Evolutionary conservation across 2,329 filamentous ascomycete genomes (phyloP).

Genomic region (Colletotrichum incanum): DNA sequence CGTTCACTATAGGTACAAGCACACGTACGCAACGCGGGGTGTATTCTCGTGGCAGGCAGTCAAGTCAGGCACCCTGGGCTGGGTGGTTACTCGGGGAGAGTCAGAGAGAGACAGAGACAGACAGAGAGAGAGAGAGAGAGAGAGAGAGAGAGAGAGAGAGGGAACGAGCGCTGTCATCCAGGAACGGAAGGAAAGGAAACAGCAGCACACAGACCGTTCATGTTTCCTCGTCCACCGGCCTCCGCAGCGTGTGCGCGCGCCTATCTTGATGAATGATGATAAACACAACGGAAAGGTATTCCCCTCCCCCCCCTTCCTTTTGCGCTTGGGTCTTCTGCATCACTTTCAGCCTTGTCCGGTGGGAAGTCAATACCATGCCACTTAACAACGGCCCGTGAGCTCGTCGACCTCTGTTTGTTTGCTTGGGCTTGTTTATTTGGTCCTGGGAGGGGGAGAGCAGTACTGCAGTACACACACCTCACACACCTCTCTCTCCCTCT

Average conservation of each 20-base stretch:
- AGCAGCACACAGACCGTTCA: slow-evolving; percentile 2
- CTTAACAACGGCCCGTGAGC: background rate
- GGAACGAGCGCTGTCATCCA: background rate
- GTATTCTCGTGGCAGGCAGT: background rate
- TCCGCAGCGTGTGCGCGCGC: background rate
- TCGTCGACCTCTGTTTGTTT: background rate
- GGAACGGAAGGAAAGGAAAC: background rate
- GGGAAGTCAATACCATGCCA: background rate
- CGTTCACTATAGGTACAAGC: background rate
- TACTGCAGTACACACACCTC: background rate
- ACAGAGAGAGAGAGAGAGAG: background rate
- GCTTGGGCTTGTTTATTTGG: too few species aligned
- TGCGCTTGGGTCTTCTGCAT: background rate
- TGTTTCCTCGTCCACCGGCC: background rate
- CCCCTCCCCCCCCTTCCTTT: too few species aligned
- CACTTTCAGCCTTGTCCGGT: background rate
- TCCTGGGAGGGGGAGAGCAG: too few species aligned
- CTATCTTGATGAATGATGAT: background rate
- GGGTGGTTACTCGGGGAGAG: background rate
- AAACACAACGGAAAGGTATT: background rate
- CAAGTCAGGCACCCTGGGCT: background rate
- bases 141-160: background rate
- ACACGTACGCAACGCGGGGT: background rate
- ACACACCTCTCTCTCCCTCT: too few species aligned
- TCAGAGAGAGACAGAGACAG: background rate